These are phyloP conservation scores for Ganoderma leucocontextum DNA, from an alignment of 1,284 basidiomycete species.

Conservation along the genomic window DNA sequence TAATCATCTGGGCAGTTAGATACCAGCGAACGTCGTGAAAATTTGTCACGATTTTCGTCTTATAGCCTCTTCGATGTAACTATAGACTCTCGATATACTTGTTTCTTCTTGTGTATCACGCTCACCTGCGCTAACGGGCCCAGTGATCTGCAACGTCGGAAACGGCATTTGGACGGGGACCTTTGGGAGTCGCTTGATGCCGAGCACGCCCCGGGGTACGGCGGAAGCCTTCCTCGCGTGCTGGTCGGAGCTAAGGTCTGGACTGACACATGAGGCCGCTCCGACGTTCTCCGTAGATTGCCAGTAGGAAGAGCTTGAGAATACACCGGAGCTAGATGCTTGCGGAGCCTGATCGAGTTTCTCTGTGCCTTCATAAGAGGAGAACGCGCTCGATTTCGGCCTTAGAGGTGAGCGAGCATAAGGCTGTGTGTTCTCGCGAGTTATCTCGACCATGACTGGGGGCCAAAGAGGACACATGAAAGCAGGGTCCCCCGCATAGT, in stretches of 20 bases:
- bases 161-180: neutral
- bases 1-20: slow-evolving; percentile 11
- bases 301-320: neutral
- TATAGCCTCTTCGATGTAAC: neutral
- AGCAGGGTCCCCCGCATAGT: neutral
- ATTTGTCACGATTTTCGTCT: neutral
- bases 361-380: slow-evolving; percentile 3
- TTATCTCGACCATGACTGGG: neutral
- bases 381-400: neutral
- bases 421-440: neutral
- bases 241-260: neutral
- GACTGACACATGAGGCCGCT: neutral
- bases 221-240: neutral
- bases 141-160: neutral
- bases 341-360: neutral
- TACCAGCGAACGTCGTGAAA: slow-evolving; percentile 12
- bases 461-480: slow-evolving; percentile 4
- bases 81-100: neutral
- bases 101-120: neutral
- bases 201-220: neutral
- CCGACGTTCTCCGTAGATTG: neutral
- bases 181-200: neutral
- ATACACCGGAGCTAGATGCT: neutral
- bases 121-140: neutral
- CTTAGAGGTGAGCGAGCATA: neutral